phyloP scores from a whole-genome alignment of 2,329 filamentous ascomycete genomes.

The Fusarium hainanense region DNA sequence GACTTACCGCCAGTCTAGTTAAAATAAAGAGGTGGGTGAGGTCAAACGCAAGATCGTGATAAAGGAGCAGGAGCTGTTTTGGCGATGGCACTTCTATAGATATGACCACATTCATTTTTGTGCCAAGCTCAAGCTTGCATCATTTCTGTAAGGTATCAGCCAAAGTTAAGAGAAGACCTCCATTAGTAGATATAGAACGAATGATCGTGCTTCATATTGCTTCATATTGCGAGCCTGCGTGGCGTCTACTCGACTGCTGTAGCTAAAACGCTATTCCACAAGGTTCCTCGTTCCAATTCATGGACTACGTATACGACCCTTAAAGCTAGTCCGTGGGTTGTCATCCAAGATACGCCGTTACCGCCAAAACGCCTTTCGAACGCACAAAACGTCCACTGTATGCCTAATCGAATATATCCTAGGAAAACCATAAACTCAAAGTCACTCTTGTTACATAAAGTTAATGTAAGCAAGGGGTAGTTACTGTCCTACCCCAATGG shows the following conservation, averaged over 20 bases:
- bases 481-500: constrained; percentile 22
- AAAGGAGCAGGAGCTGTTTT: neutral
- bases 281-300: neutral
- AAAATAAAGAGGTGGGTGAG: neutral
- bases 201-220: neutral
- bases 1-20: constrained; percentile 43
- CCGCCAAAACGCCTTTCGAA: constrained; percentile 24
- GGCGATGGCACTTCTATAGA: neutral
- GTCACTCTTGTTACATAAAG: neutral
- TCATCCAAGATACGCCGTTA: constrained; percentile 24
- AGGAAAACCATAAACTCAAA: constrained; percentile 4
- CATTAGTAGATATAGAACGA: neutral
- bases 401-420: constrained; percentile 2
- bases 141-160: neutral
- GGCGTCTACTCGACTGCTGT: neutral
- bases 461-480: neutral
- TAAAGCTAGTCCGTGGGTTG: constrained; percentile 16
- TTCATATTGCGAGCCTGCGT: neutral
- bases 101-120: neutral
- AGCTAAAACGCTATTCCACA: neutral
- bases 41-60: neutral
- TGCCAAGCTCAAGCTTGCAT: neutral
- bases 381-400: constrained; percentile 3
- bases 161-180: no score
- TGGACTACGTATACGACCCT: constrained; percentile 1